Evolutionary conservation across 257 asterid species (phyloP), one percentile per base, ranked within the genome.

Genomic region (Avicennia marina): DNA sequence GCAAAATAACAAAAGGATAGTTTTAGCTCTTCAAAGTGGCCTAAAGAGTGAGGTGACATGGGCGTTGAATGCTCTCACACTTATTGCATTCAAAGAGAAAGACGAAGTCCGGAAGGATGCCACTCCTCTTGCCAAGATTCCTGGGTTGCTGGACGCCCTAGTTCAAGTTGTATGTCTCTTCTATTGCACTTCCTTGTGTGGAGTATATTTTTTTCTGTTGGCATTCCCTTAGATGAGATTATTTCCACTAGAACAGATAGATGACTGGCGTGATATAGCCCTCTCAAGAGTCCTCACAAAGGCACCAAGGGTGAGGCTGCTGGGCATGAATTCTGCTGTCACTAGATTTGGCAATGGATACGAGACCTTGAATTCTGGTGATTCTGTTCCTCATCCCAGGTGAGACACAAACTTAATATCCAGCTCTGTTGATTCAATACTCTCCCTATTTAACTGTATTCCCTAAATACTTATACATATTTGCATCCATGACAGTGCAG

Each of bases 211-310:
- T 20, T 7, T 24, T 24, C 18, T 16, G 13, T 2, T 56, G 15
- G 21, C 43, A 57, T 82, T 85, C 29, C 27, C 56, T 11, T 44
- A 59, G 60, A 45, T 29, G 6, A 18, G 31, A 43, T 9, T 55
- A 47, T 45, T 60, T 42, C 46, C 38, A 77, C 65, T 65, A 9
- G 65, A 43, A 57, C 89, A 93, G 97, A 86, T 93, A 36, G 97
- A 93, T 79, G 99, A 93, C 51, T 93, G 97, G 99, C 97, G 95
- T 40, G 97, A 93, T 68, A 84, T 93, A 66, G 83, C 95, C 57
- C 70, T 93, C 38, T 90, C 99, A 17, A 84, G 89, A 76, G 89
- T 82, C 60, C 94, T 82, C 18, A 69, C 83, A 25, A 86, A 89
- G 77, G 66, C 77, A 41, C 89, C 85, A 9, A 82, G 99, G 71